Conservation (phyloP, 768 basidiomycete genomes). For the Suillus decipiens region DNA sequence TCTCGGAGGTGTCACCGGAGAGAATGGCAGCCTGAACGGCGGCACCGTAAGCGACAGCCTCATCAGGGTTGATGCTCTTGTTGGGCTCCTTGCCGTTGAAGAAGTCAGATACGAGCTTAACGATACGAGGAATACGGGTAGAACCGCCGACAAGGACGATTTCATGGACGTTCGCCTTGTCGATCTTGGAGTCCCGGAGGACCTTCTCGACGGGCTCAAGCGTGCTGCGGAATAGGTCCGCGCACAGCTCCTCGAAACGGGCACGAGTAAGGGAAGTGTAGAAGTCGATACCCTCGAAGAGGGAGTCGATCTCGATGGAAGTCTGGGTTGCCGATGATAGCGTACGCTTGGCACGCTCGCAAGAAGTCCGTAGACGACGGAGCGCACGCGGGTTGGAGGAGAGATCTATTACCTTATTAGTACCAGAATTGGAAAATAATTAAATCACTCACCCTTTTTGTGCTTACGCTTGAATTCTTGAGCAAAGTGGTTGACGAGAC, state of each 20-base stretch:
- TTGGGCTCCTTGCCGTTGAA: slow-evolving; percentile 99
- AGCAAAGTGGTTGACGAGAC: slow-evolving; percentile 95
- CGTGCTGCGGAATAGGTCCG: slow-evolving; percentile 92
- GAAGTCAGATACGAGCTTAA: slow-evolving; percentile 97
- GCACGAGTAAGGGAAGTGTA: slow-evolving; percentile 98
- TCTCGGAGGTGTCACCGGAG: slow-evolving; percentile 96
- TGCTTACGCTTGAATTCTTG: slow-evolving; percentile 98
- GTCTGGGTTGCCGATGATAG: slow-evolving; percentile 97
- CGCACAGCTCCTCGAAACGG: slow-evolving; percentile 95
- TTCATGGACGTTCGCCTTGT: slow-evolving; percentile 94
- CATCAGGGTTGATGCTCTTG: slow-evolving; percentile 99
- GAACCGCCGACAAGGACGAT: slow-evolving; percentile 98
- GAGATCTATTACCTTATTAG: slow-evolving; percentile 56
- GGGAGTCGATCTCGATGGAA: slow-evolving; percentile 96
- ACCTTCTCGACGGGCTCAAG: slow-evolving; percentile 98
- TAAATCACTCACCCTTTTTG: slow-evolving; percentile 72
- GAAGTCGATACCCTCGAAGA: slow-evolving; percentile 97
- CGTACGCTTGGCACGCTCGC: slow-evolving; percentile 98
- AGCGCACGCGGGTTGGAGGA: slow-evolving; percentile 93
- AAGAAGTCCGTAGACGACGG: slow-evolving; percentile 95
- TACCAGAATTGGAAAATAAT: slow-evolving; percentile 8
- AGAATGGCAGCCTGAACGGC: slow-evolving; percentile 98
- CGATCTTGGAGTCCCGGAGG: slow-evolving; percentile 96
- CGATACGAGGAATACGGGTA: slow-evolving; percentile 96
- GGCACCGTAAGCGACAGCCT: slow-evolving; percentile 98